phyloP scores from a whole-genome alignment of 2,329 filamentous ascomycete genomes.

The Trichoderma sp. region DNA sequence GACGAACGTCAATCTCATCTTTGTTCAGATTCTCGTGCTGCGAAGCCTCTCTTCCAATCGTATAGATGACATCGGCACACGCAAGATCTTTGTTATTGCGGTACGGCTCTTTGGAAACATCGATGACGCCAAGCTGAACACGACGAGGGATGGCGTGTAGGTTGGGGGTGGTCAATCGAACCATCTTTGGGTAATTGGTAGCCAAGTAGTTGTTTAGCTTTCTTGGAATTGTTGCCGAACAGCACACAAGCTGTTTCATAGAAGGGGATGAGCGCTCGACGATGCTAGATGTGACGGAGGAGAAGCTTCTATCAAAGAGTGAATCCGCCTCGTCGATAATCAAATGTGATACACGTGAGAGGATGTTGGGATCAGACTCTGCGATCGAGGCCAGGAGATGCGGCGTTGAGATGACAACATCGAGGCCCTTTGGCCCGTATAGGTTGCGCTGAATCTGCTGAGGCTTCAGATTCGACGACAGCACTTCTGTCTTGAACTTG shows the following conservation, averaged over 20 bases:
- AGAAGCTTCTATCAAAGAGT: constrained; percentile 90
- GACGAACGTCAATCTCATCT: constrained; percentile 69
- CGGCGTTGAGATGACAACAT: constrained; percentile 85
- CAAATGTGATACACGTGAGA: constrained; percentile 87
- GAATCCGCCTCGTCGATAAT: constrained; percentile 96
- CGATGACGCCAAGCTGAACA: constrained; percentile 90
- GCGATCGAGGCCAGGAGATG: constrained; percentile 88
- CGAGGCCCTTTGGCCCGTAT: constrained; percentile 79
- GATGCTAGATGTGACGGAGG: constrained; percentile 78
- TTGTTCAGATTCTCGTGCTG: constrained; percentile 60
- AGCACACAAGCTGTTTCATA: constrained; percentile 83
- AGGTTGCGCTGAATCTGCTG: constrained; percentile 82
- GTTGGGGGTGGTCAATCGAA: constrained; percentile 89
- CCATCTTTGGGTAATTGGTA: constrained; percentile 79
- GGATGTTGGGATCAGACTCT: constrained; percentile 85
- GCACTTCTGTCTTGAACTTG: constrained; percentile 83
- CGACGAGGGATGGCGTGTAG: constrained; percentile 93
- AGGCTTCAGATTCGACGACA: constrained; percentile 77
- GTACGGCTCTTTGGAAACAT: constrained; percentile 91
- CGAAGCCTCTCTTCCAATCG: constrained; percentile 77
- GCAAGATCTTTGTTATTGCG: constrained; percentile 90
- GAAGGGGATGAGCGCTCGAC: constrained; percentile 82
- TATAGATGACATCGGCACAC: constrained; percentile 93
- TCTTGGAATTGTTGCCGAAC: constrained; percentile 92
- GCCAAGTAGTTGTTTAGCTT: constrained; percentile 85